Base-by-base conservation (phyloP, 2,329 filamentous ascomycete species). In the Pseudogymnoascus sp. region DNA sequence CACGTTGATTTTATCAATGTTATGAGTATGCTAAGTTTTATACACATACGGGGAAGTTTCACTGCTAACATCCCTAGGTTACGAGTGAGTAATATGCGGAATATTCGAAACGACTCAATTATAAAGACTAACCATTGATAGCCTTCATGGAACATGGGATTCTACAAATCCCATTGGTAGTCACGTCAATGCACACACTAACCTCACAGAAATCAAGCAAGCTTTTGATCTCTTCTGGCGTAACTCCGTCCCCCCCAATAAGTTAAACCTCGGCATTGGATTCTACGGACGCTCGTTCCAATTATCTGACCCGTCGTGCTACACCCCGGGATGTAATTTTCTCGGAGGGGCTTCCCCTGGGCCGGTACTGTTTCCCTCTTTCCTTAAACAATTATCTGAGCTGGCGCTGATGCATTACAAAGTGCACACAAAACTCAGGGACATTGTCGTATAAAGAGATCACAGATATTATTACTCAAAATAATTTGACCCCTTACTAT, bases 371-470 rank as follows among this genome's bases (percentile, higher is more conserved):
- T 12, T 5, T 5, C 40, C 21, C 40, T 21, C 40, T 21, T 10
- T 18, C 16, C 16, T 21, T 2, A 21, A 21, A 4, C 21, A 45
- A 45, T 21, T 21, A 45, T 21, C 40, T 7, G 21, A 45, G 16
- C 16, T 12, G 10, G 21, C 21, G 18, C 40, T 45, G 14, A 45
- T 45, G 16, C 5, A 62, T 71, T 18, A 74, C 75, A 2, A 62
- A 62, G 8, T 76, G 75, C 64, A 70, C 70, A 2, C 65, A 63
- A 1, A 63, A 68, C n/a, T 57, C 67, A 0, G 78, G 77, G 0
- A 68, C 75, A 1, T 68, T 79, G 1, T 69, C 68, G 7, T 66
- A 71, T 18, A 67, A 62, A 10, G 77, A 79, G 63, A 79, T 80
- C 26, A 64, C 70, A 8, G 66, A 71, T 0, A 64, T 77, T 39